Evolutionary conservation across 2,329 filamentous ascomycete species (phyloP).

Genomic region (Pseudogymnoascus sp.): DNA sequence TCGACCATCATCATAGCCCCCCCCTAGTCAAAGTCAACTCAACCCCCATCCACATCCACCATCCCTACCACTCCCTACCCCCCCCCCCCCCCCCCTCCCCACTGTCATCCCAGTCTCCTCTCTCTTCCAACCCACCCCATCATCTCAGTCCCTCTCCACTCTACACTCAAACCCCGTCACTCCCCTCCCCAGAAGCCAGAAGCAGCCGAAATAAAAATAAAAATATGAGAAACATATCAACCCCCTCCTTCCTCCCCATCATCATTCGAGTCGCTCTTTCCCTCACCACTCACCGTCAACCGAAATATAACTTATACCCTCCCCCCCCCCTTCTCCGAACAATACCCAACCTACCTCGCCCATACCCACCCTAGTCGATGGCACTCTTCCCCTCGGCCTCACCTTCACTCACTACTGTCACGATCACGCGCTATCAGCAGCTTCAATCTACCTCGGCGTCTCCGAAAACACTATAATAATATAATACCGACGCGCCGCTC

Average conservation of each 20-base stretch:
- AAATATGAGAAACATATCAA: constrained; percentile 4
- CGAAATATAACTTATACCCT: background rate
- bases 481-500: background rate
- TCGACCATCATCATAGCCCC: background rate
- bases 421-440: background rate
- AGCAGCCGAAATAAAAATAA: background rate
- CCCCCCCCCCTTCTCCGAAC: background rate
- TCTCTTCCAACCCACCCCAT: background rate
- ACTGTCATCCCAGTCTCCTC: constrained; percentile 34
- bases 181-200: background rate
- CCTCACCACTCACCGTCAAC: background rate
- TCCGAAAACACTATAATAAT: background rate
- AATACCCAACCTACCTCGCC: background rate
- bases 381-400: background rate
- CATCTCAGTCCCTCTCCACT: background rate
- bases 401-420: background rate
- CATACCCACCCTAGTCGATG: background rate
- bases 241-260: background rate
- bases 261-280: background rate
- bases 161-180: background rate
- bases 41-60: too few relatives aligned
- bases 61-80: background rate
- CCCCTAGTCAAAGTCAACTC: background rate
- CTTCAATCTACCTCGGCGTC: background rate
- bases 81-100: constrained; percentile 72